These are phyloP conservation scores for Paraphoma sp. DNA, from an alignment of 2,329 filamentous ascomycete genomes.

Conservation along the genomic window DNA sequence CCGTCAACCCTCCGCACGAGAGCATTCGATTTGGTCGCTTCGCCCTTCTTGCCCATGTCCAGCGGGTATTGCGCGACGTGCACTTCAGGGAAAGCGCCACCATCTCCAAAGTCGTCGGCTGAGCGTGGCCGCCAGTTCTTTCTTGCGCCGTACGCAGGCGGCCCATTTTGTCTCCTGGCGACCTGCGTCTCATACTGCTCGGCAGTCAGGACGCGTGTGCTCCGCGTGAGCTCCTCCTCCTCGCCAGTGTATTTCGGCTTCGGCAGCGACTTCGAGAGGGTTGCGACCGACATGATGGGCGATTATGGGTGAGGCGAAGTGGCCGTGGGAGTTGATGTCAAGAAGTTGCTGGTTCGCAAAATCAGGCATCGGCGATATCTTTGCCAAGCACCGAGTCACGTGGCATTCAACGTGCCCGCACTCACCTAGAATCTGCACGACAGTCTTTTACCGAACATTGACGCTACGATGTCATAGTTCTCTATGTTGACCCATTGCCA, in stretches of 20 bases:
- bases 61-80: slow-evolving; percentile 94
- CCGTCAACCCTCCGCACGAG: slow-evolving; percentile 90
- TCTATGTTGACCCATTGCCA: too few species aligned
- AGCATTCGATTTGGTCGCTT: slow-evolving; percentile 72
- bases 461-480: too few species aligned
- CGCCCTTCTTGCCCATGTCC: slow-evolving; percentile 85
- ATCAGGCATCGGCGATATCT: not conserved
- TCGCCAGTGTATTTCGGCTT: slow-evolving; percentile 92
- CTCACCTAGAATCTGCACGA: not conserved
- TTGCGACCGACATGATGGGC: slow-evolving; percentile 53
- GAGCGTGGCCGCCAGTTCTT: slow-evolving; percentile 88
- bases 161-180: slow-evolving; percentile 72
- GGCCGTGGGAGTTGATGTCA: not conserved
- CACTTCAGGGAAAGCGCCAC: slow-evolving; percentile 93
- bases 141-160: slow-evolving; percentile 86
- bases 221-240: slow-evolving; percentile 81
- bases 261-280: slow-evolving; percentile 80
- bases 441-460: too few species aligned
- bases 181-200: slow-evolving; percentile 86
- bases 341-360: not conserved
- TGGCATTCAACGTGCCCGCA: not conserved
- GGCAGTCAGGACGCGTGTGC: slow-evolving; percentile 81
- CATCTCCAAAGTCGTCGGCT: slow-evolving; percentile 93
- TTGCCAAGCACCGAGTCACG: not conserved
- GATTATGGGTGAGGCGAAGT: not conserved